phyloP scores from a whole-genome alignment of 2,329 filamentous ascomycete genomes.

The Herpotrichia juniperi region DNA sequence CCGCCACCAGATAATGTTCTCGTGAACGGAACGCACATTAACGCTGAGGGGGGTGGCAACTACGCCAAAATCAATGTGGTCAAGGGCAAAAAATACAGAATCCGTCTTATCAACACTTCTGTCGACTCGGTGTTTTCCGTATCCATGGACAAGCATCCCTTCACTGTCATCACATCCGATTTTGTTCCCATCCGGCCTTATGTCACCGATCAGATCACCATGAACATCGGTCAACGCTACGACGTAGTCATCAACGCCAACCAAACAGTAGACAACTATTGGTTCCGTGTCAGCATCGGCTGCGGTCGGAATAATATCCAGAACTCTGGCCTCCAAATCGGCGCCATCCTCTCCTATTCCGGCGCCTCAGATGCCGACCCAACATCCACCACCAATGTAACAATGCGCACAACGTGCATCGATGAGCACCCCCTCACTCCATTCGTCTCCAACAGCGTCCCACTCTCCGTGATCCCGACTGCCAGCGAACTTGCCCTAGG shows the following conservation, averaged over 20 bases:
- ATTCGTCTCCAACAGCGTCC: conserved; percentile 49
- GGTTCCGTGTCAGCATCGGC: conserved; percentile 52
- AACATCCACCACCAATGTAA: conserved; percentile 32
- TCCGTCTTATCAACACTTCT: conserved; percentile 63
- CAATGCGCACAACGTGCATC: conserved; percentile 42
- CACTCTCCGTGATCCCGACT: conserved; percentile 35
- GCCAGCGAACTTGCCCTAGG: conserved; percentile 34
- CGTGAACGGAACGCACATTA: conserved; percentile 63
- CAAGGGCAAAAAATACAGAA: conserved; percentile 61
- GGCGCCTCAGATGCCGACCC: conserved; percentile 42
- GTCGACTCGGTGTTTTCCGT: conserved; percentile 41
- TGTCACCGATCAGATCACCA: conserved; percentile 39
- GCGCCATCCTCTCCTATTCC: conserved; percentile 49
- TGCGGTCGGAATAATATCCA: conserved; percentile 37
- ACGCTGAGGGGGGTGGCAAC: conserved; percentile 47
- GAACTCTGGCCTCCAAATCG: conserved; percentile 37
- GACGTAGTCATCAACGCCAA: conserved; percentile 55
- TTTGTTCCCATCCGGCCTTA: conserved; percentile 52
- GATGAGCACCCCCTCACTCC: conserved; percentile 49
- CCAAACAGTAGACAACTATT: conserved; percentile 52
- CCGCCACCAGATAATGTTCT: conserved; percentile 52
- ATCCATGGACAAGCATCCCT: conserved; percentile 47
- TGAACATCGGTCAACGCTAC: conserved; percentile 50
- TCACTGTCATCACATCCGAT: conserved; percentile 51
- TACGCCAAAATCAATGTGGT: conserved; percentile 43